Evolutionary conservation across 2,329 filamentous ascomycete genomes (phyloP), one percentile per base, ranked within the genome.

Genomic region (Calonectria naviculata): DNA sequence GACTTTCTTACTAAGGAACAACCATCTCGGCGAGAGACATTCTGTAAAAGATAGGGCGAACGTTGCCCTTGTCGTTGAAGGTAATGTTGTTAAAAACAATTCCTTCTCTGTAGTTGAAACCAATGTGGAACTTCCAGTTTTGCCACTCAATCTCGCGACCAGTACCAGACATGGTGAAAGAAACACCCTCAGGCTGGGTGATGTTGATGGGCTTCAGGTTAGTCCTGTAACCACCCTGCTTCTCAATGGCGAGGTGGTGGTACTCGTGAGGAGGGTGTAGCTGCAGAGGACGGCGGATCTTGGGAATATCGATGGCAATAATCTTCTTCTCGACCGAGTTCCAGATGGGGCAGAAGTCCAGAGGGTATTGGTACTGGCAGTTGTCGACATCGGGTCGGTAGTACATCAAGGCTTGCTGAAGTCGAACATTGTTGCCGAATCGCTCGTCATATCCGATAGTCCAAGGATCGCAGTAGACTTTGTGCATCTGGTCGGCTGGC

Each of bases 381-480:
- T 96, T 94, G 79, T 98, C 95, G 21, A 93, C 80, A 76, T 96
- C 88, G 4, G 95, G 95, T 19, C 95, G 92, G 83, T 97, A 98
- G 87, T 98, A 98, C 95, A 98, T 97, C 66, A 98, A 87, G 2
- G 95, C 95, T 84, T 98, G 95, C 84, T 98, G 95, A 5, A 98
- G 89, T 66, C 95, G 92, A 49, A 94, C 87, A 49, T 87, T 87
- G 81, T 85, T 96, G 72, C 95, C 95, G 78, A 95, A 97, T 52
- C 95, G 92, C 85, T 97, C 94, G 78, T 98, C 95, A 80, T 95
- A 97, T 60, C 95, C 95, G 82, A 98, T 97, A 1, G 95, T 97
- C 95, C 95, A 98, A 13, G 94, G 95, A 81, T 98, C 95, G 83
- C 95, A 97, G 86, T 97, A 98, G 58, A 98, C 94, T 84, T 98